phyloP scores from a whole-genome alignment of 208 protist genomes.

The Crithidia acanthocephali region DNA sequence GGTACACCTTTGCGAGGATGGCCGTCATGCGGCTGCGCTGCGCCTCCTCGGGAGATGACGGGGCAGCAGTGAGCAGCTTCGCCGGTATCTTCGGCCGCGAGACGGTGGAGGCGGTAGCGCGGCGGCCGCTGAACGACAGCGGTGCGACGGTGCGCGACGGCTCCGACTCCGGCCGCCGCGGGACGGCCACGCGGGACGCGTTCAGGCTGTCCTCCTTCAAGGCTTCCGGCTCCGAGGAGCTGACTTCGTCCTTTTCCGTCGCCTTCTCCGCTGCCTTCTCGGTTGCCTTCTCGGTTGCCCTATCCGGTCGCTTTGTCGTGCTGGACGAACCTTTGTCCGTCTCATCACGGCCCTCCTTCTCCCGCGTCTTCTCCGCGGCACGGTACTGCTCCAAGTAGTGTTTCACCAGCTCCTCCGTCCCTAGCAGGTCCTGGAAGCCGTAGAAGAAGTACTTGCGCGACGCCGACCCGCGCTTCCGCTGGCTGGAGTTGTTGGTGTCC shows the following conservation, averaged over 20 bases:
- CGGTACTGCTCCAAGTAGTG: slow-evolving; percentile 42
- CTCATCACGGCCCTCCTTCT: slow-evolving; percentile 26
- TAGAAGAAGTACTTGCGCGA: slow-evolving; percentile 74
- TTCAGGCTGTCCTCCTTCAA: slow-evolving; percentile 36
- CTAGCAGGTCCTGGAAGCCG: slow-evolving; percentile 79
- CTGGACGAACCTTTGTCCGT: slow-evolving; percentile 25
- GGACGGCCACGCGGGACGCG: slow-evolving; percentile 17
- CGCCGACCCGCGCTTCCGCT: slow-evolving; percentile 26
- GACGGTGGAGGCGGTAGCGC: slow-evolving; percentile 9
- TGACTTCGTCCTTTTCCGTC: slow-evolving; percentile 27
- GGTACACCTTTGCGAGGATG: slow-evolving; percentile 16
- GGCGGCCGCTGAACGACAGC: slow-evolving; percentile 18
- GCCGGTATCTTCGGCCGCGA: slow-evolving; percentile 10
- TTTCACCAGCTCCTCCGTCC: slow-evolving; percentile 55
- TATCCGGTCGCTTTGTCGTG: slow-evolving; percentile 13
- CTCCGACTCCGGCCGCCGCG: slow-evolving; percentile 22
- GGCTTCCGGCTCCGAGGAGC: slow-evolving; percentile 11
- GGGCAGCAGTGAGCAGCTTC: background rate
- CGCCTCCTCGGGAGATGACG: background rate
- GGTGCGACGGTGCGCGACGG: slow-evolving; percentile 1
- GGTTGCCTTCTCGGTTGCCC: too few species aligned
- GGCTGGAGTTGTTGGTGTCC: slow-evolving; percentile 9
- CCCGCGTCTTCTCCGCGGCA: slow-evolving; percentile 17
- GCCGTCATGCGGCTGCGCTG: background rate
- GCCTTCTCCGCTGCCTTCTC: slow-evolving; percentile 26